Evolutionary conservation across 305 asterid genomes (phyloP).

Genomic region (Fraxinus sp.): DNA sequence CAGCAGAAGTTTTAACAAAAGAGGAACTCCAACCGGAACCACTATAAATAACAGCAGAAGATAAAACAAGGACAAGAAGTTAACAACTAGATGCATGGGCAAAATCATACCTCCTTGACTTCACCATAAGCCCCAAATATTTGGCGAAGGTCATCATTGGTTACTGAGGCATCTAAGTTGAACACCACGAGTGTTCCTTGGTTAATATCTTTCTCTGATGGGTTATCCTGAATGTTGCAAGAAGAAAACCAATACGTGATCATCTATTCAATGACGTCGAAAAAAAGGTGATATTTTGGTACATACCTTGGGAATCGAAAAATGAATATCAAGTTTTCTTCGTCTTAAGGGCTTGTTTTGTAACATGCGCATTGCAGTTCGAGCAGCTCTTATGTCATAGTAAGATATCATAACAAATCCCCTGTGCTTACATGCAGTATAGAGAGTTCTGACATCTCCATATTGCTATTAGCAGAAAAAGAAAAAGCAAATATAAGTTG

Average conservation of each 20-base stretch:
- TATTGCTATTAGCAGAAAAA: slow-evolving; percentile 57
- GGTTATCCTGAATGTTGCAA: slow-evolving; percentile 70
- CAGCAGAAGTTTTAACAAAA: not conserved
- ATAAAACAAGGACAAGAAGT: slow-evolving; percentile 24
- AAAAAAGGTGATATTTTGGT: not conserved
- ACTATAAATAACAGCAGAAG: not conserved
- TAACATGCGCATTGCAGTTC: slow-evolving; percentile 81
- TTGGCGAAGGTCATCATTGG: slow-evolving; percentile 56
- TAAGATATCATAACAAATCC: slow-evolving; percentile 99
- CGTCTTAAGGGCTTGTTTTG: slow-evolving; percentile 89
- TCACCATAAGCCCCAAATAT: slow-evolving; percentile 71
- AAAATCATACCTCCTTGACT: slow-evolving; percentile 51
- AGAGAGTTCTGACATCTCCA: slow-evolving; percentile 92
- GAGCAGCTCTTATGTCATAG: slow-evolving; percentile 97
- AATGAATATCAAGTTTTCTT: slow-evolving; percentile 92
- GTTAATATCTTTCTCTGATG: slow-evolving; percentile 90
- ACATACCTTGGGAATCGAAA: slow-evolving; percentile 89
- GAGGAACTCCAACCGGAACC: slow-evolving; percentile 1
- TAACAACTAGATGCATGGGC: slow-evolving; percentile 34
- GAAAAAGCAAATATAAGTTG: not conserved
- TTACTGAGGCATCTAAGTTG: slow-evolving; percentile 82
- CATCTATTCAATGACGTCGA: not conserved
- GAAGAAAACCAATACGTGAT: not conserved
- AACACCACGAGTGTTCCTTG: slow-evolving; percentile 98
- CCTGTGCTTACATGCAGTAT: slow-evolving; percentile 93